A percentile compares a stretch with the other conserved stretches of the same genome.
These are phyloP conservation scores for Nicotiana noctiflora DNA, from an alignment of 257 asterid species.

Conservation along the genomic window DNA sequence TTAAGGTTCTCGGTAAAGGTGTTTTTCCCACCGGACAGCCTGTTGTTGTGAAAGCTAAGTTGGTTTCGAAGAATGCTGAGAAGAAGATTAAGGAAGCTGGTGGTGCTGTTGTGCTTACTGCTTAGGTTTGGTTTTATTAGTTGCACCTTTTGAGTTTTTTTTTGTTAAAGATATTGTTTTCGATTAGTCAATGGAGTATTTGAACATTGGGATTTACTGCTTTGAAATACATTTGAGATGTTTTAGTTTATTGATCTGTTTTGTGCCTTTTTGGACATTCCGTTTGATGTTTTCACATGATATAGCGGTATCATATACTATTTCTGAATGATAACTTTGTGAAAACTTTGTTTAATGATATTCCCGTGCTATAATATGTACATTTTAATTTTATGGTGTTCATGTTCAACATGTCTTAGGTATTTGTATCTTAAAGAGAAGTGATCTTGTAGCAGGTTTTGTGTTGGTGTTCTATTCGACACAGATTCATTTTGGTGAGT, in stretches of 20 bases:
- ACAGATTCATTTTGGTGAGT: background rate
- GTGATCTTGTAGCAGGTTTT: background rate
- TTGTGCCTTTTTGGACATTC: background rate
- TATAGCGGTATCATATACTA: background rate
- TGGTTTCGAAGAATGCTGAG: constrained; percentile 22
- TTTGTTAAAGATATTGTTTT: background rate
- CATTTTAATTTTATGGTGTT: background rate
- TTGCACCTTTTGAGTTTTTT: background rate
- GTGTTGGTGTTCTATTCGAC: background rate
- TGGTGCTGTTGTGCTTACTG: constrained; percentile 29
- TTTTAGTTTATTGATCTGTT: background rate
- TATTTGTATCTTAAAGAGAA: background rate
- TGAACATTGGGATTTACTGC: background rate
- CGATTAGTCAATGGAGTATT: background rate
- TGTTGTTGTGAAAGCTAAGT: constrained; percentile 24
- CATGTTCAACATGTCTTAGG: background rate
- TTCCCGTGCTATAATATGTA: background rate
- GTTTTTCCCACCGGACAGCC: constrained; percentile 12
- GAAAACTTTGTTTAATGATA: background rate
- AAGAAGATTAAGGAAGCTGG: constrained; percentile 31
- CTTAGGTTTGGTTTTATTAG: constrained; percentile 15
- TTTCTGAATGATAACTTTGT: background rate
- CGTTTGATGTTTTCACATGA: background rate
- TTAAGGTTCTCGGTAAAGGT: constrained; percentile 28
- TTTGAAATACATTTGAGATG: background rate